Percentiles rank a stretch among this genome's conserved stretches.
Conservation (phyloP, 805 yeast species). For the Tetrapisispora iriomotensis region DNA sequence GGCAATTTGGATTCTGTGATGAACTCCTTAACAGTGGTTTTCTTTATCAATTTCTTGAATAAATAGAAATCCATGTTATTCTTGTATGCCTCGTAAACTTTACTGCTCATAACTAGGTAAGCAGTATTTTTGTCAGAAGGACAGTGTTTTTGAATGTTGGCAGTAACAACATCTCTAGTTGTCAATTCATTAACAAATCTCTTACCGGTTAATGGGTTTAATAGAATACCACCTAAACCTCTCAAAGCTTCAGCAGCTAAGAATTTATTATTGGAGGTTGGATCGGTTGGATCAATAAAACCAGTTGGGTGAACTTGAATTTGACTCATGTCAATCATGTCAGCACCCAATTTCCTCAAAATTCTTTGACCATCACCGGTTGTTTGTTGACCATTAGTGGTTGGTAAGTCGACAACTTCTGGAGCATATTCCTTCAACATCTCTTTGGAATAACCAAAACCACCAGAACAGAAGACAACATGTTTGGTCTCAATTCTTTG, state of each 20-base stretch:
- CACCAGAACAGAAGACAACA: constrained; percentile 53
- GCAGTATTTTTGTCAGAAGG: constrained; percentile 27
- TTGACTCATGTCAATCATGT: constrained; percentile 46
- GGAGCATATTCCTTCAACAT: constrained; percentile 38
- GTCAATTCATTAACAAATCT: constrained; percentile 46
- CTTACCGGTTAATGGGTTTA: constrained; percentile 35
- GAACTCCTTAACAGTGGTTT: constrained; percentile 25
- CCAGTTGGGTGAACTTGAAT: constrained; percentile 62
- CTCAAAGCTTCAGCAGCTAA: constrained; percentile 54
- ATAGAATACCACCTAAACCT: constrained; percentile 48
- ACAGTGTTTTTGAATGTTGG: constrained; percentile 30
- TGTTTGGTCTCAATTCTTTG: constrained; percentile 23
- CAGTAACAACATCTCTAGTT: constrained; percentile 46
- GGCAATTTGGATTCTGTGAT: constrained; percentile 19
- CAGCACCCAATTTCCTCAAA: constrained; percentile 38
- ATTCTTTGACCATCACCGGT: constrained; percentile 52
- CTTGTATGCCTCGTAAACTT: constrained; percentile 37
- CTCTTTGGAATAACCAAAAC: constrained; percentile 37
- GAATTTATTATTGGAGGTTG: constrained; percentile 38
- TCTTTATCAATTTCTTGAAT: constrained; percentile 30
- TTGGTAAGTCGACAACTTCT: constrained; percentile 37
- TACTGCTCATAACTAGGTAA: constrained; percentile 32
- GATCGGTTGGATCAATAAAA: constrained; percentile 38
- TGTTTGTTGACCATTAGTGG: constrained; percentile 48
- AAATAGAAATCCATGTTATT: constrained; percentile 45